Percentiles rank a stretch among this genome's conserved stretches.
Conservation (phyloP, 2,329 filamentous ascomycete species). For the Alternaria arbusti region DNA sequence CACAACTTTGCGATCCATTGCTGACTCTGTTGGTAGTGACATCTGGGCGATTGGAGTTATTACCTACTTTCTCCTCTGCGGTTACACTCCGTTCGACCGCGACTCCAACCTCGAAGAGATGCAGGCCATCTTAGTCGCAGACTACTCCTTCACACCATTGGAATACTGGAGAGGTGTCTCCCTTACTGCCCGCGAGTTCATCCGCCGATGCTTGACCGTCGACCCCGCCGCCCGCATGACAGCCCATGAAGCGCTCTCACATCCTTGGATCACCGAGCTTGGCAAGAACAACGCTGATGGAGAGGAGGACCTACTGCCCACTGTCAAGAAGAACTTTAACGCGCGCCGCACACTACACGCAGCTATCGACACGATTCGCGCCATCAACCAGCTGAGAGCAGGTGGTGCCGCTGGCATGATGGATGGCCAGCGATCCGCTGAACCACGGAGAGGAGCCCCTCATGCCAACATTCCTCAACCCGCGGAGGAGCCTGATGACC, state of each 20-base stretch:
- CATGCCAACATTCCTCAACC: constrained; percentile 44
- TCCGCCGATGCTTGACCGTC: constrained; percentile 87
- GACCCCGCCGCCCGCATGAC: constrained; percentile 89
- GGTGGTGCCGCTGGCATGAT: constrained; percentile 65
- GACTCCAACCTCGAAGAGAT: constrained; percentile 99
- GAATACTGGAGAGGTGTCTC: constrained; percentile 98
- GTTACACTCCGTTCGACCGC: constrained; percentile 97
- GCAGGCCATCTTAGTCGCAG: constrained; percentile 96
- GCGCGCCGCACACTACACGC: constrained; percentile 69
- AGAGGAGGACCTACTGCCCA: constrained; percentile 64
- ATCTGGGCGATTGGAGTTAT: constrained; percentile 99
- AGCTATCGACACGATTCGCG: constrained; percentile 71
- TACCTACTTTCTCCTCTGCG: constrained; percentile 97
- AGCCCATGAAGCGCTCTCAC: constrained; percentile 75
- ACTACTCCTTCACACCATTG: constrained; percentile 91
- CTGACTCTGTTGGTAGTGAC: constrained; percentile 61
- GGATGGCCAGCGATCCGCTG: constrained; percentile 65
- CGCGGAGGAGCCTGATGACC: constrained; percentile 40
- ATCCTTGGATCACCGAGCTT: constrained; percentile 68
- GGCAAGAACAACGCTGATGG: constrained; percentile 52
- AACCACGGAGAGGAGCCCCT: constrained; percentile 54
- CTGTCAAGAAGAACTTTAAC: constrained; percentile 75
- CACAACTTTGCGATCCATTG: background rate
- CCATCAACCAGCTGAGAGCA: constrained; percentile 71
- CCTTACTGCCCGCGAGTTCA: constrained; percentile 83